These are phyloP conservation scores for Sporothrix brasiliensis DNA, from an alignment of 2,329 filamentous ascomycete species.

Conservation along the genomic window DNA sequence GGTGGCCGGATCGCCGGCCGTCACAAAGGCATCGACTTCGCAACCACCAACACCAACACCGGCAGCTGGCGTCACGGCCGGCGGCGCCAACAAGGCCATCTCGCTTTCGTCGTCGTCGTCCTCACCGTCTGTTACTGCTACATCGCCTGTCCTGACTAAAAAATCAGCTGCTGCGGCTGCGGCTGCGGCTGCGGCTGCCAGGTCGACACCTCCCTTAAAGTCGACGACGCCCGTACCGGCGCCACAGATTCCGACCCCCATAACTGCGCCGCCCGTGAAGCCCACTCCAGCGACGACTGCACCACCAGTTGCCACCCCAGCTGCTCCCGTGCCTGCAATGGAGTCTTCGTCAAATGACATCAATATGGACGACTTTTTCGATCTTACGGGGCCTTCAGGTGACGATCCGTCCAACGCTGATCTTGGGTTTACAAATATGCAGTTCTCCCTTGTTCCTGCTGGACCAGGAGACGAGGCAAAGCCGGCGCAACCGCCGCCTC, in stretches of 20 bases:
- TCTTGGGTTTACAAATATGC: constrained; percentile 60
- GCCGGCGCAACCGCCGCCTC: neutral
- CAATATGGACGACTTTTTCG: constrained; percentile 33
- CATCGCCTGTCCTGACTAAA: constrained; percentile 37
- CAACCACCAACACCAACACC: constrained; percentile 28
- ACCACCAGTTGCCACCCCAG: constrained; percentile 32
- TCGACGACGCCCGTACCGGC: constrained; percentile 34
- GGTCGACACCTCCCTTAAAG: constrained; percentile 14
- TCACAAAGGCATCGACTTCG: constrained; percentile 36
- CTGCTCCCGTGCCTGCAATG: constrained; percentile 35
- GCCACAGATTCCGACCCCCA: constrained; percentile 35
- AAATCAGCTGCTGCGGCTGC: constrained; percentile 7
- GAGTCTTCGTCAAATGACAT: constrained; percentile 30
- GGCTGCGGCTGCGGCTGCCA: neutral
- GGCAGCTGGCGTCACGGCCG: neutral
- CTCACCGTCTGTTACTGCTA: constrained; percentile 32
- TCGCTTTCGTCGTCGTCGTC: constrained; percentile 32
- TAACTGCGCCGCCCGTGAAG: constrained; percentile 35
- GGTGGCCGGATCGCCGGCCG: constrained; percentile 24
- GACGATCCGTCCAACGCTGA: constrained; percentile 42
- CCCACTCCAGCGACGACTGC: neutral
- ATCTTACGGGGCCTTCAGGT: constrained; percentile 30
- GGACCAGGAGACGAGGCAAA: constrained; percentile 34
- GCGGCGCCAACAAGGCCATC: constrained; percentile 35
- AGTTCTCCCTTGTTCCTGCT: constrained; percentile 56